Conservation (phyloP, 176 grass and related monocot genomes). For the Oryza brachyantha region DNA sequence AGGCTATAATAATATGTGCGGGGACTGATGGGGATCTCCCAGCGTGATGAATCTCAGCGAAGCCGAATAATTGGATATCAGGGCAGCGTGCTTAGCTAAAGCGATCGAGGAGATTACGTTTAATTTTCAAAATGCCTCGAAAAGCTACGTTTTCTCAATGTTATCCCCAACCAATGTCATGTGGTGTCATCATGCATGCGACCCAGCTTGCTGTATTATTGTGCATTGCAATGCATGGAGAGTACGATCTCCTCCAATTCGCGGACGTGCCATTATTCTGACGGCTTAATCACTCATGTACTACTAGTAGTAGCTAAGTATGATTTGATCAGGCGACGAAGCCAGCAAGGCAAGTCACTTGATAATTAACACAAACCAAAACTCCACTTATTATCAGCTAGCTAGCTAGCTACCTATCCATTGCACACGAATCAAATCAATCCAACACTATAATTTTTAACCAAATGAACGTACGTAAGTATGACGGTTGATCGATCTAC, state of each 20-base stretch:
- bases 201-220: neutral
- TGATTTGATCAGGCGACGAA: neutral
- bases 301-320: no score
- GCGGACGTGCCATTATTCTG: conserved; percentile 1
- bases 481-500: neutral
- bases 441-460: no score
- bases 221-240: neutral
- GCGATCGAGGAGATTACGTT: neutral
- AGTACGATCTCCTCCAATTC: neutral
- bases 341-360: neutral
- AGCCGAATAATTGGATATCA: conserved; percentile 2
- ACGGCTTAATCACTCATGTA: neutral
- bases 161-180: neutral
- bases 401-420: no score
- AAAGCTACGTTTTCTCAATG: neutral
- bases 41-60: neutral
- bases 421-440: neutral
- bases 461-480: neutral
- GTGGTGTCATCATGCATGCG: conserved; percentile 16
- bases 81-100: conserved; percentile 1
- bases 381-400: neutral
- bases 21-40: no score
- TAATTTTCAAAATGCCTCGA: neutral
- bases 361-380: neutral
- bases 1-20: no score